Conservation (phyloP, 305 asterid genomes). For the Fraxinus floribunda region DNA sequence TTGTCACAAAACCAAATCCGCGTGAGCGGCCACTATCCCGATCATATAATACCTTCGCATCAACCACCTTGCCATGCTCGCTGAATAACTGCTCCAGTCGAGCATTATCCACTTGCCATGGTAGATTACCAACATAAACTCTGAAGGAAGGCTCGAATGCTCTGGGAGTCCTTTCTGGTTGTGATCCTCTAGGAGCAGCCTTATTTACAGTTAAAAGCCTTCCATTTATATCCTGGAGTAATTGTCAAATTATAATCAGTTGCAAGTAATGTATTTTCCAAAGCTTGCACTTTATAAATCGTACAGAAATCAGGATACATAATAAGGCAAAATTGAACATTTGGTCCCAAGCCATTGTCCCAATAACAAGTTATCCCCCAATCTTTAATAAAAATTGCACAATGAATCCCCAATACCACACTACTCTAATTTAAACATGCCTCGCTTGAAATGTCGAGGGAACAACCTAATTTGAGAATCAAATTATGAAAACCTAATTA, state of each 20-base stretch:
- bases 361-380: neutral
- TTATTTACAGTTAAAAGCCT: slow-evolving; percentile 80
- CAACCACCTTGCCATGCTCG: slow-evolving; percentile 80
- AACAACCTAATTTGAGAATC: neutral
- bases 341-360: neutral
- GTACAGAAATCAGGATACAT: neutral
- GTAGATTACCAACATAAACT: slow-evolving; percentile 83
- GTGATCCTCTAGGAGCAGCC: slow-evolving; percentile 84
- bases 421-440: neutral
- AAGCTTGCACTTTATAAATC: neutral
- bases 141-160: slow-evolving; percentile 58
- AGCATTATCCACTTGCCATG: slow-evolving; percentile 74
- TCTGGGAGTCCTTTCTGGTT: slow-evolving; percentile 62
- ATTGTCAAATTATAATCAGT: slow-evolving; percentile 3
- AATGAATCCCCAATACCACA: neutral
- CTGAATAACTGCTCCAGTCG: slow-evolving; percentile 79
- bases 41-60: slow-evolving; percentile 73
- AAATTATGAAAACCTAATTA: neutral
- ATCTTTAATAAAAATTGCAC: neutral
- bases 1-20: slow-evolving; percentile 94
- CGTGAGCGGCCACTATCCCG: slow-evolving; percentile 79
- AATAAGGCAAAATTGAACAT: slow-evolving; percentile 23
- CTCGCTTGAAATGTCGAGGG: neutral
- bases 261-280: slow-evolving; percentile 8
- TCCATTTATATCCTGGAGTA: slow-evolving; percentile 68